Evolutionary conservation across 768 basidiomycete species (phyloP).

Genomic region (Agrocybe praecox): DNA sequence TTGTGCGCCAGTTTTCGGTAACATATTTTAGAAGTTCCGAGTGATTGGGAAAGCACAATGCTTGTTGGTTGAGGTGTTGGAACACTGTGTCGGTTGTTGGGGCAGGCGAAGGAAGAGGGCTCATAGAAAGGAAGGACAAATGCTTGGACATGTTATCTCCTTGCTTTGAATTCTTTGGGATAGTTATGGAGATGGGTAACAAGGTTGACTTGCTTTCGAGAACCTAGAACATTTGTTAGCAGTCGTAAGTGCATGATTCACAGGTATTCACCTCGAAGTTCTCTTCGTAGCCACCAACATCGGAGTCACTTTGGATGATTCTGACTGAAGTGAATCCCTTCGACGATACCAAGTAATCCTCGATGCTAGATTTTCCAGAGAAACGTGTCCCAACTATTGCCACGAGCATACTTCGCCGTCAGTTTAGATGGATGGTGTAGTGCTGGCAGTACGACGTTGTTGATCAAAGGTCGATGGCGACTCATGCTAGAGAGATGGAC

Average conservation of each 20-base stretch:
- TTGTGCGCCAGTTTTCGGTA: conserved; percentile 77
- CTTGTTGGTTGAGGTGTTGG: conserved; percentile 9
- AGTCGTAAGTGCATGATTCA: background rate
- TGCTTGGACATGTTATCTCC: conserved; percentile 25
- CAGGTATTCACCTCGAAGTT: conserved; percentile 17
- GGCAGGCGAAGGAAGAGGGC: conserved; percentile 31
- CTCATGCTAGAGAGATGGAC: background rate
- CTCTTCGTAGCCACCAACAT: conserved; percentile 16
- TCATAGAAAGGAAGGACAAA: conserved; percentile 42
- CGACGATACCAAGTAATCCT: conserved; percentile 57
- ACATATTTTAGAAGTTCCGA: conserved; percentile 67
- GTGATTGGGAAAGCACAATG: conserved; percentile 46
- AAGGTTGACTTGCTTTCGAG: conserved; percentile 1
- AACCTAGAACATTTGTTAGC: conserved; percentile 1
- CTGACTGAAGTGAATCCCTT: conserved; percentile 60
- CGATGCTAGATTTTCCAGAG: conserved; percentile 63
- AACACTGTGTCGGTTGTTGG: conserved; percentile 18
- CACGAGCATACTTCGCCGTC: conserved; percentile 54
- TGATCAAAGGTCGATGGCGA: background rate
- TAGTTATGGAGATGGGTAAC: background rate
- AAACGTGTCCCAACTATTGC: conserved; percentile 65
- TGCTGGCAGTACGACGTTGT: background rate
- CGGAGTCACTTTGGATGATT: conserved; percentile 28
- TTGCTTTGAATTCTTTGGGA: conserved; percentile 7
- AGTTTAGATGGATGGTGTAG: background rate